Percentiles rank a stretch among this genome's conserved stretches.
Evolutionary conservation across 2,329 filamentous ascomycete species (phyloP).

Genomic region (Periconia digitata): DNA sequence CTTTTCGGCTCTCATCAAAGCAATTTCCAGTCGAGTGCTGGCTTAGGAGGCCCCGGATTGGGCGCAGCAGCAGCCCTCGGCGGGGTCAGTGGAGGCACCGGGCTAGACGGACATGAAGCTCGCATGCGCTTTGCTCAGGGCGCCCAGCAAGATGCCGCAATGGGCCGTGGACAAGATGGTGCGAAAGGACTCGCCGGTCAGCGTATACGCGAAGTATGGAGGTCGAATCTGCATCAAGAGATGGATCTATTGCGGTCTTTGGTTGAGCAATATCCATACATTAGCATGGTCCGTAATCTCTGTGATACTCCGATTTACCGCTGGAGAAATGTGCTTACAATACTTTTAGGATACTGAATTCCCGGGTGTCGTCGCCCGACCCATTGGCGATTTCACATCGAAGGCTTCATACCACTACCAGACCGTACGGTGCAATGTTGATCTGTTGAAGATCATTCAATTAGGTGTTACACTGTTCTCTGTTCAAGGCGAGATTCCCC

Average conservation of each 20-base stretch:
- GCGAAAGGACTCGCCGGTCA: conserved; percentile 62
- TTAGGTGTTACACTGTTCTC: conserved; percentile 94
- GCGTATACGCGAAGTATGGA: conserved; percentile 95
- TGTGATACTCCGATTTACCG: not conserved
- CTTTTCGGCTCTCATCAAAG: conserved; percentile 49
- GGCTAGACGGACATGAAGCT: conserved; percentile 82
- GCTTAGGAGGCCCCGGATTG: conserved; percentile 55
- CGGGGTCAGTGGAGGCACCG: conserved; percentile 58
- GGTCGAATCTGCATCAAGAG: conserved; percentile 85
- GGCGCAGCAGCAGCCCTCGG: conserved; percentile 58
- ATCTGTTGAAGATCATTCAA: conserved; percentile 96
- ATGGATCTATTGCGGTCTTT: conserved; percentile 81
- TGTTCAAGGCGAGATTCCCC: conserved; percentile 82
- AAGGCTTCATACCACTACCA: conserved; percentile 99
- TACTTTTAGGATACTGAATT: conserved; percentile 85
- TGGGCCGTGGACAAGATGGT: conserved; percentile 55
- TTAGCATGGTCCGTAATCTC: conserved; percentile 79
- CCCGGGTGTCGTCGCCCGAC: conserved; percentile 92
- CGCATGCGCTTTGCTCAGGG: conserved; percentile 85
- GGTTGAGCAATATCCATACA: conserved; percentile 89
- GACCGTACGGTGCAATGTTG: conserved; percentile 94
- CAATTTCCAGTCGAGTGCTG: conserved; percentile 54
- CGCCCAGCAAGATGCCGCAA: conserved; percentile 54
- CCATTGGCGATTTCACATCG: conserved; percentile 90
- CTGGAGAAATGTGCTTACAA: conserved; percentile 16